These are phyloP conservation scores for Tetragonia tetragonoides DNA, from an alignment of 148 eudicot genomes.

Conservation along the genomic window DNA sequence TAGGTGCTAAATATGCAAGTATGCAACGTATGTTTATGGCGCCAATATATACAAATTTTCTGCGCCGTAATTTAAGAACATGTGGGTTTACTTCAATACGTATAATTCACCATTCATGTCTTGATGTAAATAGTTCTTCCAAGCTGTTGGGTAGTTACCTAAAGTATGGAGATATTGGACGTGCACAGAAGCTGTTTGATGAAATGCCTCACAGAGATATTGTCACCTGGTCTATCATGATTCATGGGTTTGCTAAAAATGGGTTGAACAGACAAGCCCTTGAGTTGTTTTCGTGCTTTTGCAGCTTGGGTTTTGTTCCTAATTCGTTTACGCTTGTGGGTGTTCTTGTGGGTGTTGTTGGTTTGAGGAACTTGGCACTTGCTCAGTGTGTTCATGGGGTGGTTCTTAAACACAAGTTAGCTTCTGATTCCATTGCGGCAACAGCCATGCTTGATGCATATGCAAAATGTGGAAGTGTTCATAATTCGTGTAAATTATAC, in stretches of 20 bases:
- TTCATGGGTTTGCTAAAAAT: conserved; percentile 33
- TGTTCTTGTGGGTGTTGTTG: conserved; percentile 20
- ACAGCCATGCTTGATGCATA: conserved; percentile 27
- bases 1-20: neutral
- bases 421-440: conserved; percentile 19
- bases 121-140: neutral
- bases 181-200: conserved; percentile 9
- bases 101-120: neutral
- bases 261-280: conserved; percentile 16
- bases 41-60: neutral
- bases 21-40: neutral
- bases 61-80: neutral
- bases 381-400: conserved; percentile 24
- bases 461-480: conserved; percentile 19
- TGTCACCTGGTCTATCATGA: conserved; percentile 29
- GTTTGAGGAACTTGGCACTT: conserved; percentile 20
- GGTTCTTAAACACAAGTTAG: conserved; percentile 22
- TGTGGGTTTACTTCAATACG: neutral
- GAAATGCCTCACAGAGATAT: conserved; percentile 29
- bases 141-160: neutral
- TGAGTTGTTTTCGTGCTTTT: conserved; percentile 18
- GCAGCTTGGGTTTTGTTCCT: conserved; percentile 15
- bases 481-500: conserved; percentile 14
- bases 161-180: neutral
- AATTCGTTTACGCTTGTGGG: conserved; percentile 29